A percentile compares a stretch with the other conserved stretches of the same genome.
phyloP scores from a whole-genome alignment of 164 flowering plant species.

The Vitis labrusca region DNA sequence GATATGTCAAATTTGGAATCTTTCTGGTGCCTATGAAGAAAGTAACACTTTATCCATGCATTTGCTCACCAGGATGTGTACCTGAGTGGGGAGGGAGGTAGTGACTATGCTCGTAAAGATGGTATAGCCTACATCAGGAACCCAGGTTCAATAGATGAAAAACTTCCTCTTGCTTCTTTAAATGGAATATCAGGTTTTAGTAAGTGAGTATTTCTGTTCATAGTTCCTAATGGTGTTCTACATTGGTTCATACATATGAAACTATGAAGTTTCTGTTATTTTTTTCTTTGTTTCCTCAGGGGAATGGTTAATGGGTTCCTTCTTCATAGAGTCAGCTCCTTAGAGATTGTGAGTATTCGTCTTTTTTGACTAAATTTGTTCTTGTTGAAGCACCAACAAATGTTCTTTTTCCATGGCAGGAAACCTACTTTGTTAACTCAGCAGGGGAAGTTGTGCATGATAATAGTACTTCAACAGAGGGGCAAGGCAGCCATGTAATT shows the following conservation, averaged over 20 bases:
- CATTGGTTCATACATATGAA: not conserved
- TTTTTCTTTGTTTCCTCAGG: slow-evolving; percentile 19
- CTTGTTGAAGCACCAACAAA: not conserved
- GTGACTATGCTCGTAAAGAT: slow-evolving; percentile 21
- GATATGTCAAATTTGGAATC: not conserved
- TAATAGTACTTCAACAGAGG: slow-evolving; percentile 31
- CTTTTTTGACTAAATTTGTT: not conserved
- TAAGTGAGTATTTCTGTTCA: slow-evolving; percentile 22
- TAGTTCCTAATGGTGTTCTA: not conserved
- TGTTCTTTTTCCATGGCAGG: slow-evolving; percentile 32
- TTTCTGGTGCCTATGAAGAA: not conserved
- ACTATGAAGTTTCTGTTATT: not conserved
- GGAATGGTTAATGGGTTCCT: slow-evolving; percentile 52
- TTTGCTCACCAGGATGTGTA: slow-evolving; percentile 49
- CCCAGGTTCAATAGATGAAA: slow-evolving; percentile 19
- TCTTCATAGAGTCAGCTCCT: slow-evolving; percentile 53
- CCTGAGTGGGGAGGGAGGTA: slow-evolving; percentile 46
- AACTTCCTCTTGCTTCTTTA: slow-evolving; percentile 10
- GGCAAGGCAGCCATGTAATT: slow-evolving; percentile 47
- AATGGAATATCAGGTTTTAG: slow-evolving; percentile 13
- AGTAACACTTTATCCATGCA: not conserved
- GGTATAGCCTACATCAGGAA: slow-evolving; percentile 37
- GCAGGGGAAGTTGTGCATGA: slow-evolving; percentile 33
- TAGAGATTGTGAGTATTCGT: slow-evolving; percentile 53
- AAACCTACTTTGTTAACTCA: slow-evolving; percentile 45